Evolutionary conservation across 345 rosid species (phyloP).

Genomic region (Brassica juncea): DNA sequence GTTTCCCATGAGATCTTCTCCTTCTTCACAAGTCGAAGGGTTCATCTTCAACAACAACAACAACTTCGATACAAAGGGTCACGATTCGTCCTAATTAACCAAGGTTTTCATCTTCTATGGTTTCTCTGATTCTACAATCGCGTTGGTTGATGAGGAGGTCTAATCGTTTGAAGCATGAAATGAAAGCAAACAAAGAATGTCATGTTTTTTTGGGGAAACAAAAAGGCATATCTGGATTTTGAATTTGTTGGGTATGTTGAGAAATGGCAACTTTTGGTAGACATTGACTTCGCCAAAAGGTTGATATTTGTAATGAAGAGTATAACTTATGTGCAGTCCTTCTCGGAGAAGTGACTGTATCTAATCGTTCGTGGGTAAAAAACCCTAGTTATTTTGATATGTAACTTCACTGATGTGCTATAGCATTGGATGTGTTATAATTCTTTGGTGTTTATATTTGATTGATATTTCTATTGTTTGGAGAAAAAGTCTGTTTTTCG

Average conservation of each 20-base stretch:
- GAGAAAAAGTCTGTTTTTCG: too few relatives aligned
- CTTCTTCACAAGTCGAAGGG: constrained; percentile 31
- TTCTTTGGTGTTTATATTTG: constrained; percentile 13
- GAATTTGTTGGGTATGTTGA: constrained; percentile 14
- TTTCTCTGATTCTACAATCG: constrained; percentile 4
- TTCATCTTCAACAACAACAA: constrained; percentile 27
- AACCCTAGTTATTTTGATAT: constrained; percentile 26
- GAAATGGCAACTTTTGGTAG: constrained; percentile 18
- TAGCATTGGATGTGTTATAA: constrained; percentile 16
- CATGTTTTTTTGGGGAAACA: not conserved
- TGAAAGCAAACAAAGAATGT: too few relatives aligned
- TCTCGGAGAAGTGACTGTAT: constrained; percentile 32
- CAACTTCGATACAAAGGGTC: constrained; percentile 33
- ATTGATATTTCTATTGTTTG: too few relatives aligned
- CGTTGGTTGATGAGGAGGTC: constrained; percentile 17
- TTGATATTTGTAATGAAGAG: constrained; percentile 16
- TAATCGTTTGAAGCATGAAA: not conserved
- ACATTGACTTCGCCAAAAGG: constrained; percentile 18
- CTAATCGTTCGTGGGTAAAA: constrained; percentile 22
- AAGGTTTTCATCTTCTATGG: not conserved
- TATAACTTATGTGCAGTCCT: constrained; percentile 32
- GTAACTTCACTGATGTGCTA: constrained; percentile 28
- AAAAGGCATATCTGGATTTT: constrained; percentile 19
- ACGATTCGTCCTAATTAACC: constrained; percentile 10
- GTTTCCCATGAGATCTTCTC: constrained; percentile 39